Base-by-base conservation (phyloP, 305 asterid genomes). In the Solanum chacoense region DNA sequence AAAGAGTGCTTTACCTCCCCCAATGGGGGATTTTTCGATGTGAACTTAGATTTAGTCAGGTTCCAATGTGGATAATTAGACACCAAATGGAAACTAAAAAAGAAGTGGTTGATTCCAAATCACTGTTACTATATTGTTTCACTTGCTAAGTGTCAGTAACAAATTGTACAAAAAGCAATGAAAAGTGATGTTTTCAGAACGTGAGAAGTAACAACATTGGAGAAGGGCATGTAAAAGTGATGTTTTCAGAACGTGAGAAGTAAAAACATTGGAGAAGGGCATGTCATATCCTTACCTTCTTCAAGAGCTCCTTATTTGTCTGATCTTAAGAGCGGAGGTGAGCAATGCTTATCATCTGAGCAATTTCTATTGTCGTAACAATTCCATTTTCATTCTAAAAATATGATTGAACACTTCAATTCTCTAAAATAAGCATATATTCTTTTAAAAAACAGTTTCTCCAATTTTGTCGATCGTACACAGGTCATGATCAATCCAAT, bases 51-150 rank as follows among this genome's bases (percentile, higher is more conserved):
- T 42, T 42, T 42, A 12, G 55, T 13, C 0, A 7, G 7, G 18
- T 2, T 42, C 0, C 4, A 2, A 18, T 50, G 0, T 50, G n/a
- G 9, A 16, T 50, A 50, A 50, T 4, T 0, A 6, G 0, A 7
- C 24, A 18, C 24, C 11, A 55, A 55, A 3, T 18, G 67, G 67
- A 59, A 59, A 59, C 69, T 59, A 20, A 20, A 59, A 59, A 20
- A 20, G 26, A 59, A 59, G 5, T 59, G 69, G 26, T 59, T 8
- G 26, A 59, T 1, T 22, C 69, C 11, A 59, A 20, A 59, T 59
- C 69, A 59, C 26, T 20, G 69, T 59, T 59, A 8, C 5, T 59
- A 59, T 8, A 20, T 59, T 7, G 11, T 7, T 59, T 59, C 26
- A 59, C 69, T 59, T 59, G 69, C 26, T 0, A 20, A 20, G 11